Conservation (phyloP, 306 rosid genomes). For the Purshia tridentata region DNA sequence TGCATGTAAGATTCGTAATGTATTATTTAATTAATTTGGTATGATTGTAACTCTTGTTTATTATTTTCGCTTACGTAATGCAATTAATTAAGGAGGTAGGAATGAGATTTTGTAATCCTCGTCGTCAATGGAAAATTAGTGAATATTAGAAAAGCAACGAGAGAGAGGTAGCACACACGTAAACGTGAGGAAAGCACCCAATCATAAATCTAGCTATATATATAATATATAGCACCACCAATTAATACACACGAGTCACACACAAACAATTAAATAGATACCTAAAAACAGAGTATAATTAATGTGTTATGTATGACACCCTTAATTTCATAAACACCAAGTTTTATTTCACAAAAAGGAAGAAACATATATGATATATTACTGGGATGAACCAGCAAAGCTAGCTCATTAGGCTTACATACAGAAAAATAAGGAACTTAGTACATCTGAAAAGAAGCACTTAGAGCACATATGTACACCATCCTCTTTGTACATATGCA, state of each 20-base stretch:
- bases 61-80: constrained; percentile 16
- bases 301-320: background rate
- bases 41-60: background rate
- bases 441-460: constrained; percentile 6
- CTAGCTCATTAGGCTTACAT: background rate
- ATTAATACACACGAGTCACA: background rate
- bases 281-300: background rate
- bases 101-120: background rate
- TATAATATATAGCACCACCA: background rate
- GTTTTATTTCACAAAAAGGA: constrained; percentile 8
- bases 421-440: background rate
- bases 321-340: background rate
- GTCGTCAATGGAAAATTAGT: background rate
- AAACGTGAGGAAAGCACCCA: background rate
- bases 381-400: background rate
- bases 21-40: background rate
- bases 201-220: background rate
- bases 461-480: constrained; percentile 18
- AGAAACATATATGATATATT: background rate
- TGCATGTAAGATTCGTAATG: background rate
- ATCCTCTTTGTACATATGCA: constrained; percentile 19
- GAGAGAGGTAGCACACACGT: background rate
- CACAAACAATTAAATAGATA: background rate
- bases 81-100: background rate
- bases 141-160: background rate